Conservation (phyloP, 805 yeast species). For the Wickerhamiella galacta region DNA sequence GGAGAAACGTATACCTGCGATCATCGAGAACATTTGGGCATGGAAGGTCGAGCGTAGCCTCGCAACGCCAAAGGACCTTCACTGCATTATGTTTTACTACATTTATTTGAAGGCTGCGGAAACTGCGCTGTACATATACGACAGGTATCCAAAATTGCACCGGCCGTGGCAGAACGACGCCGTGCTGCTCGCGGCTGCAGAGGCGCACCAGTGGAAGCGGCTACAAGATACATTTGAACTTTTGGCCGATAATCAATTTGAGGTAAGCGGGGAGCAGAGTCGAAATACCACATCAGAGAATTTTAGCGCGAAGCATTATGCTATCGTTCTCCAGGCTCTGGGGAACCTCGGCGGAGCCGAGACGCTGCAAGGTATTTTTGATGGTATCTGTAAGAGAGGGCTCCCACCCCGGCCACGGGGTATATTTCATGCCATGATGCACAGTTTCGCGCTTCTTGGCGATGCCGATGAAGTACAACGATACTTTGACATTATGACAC, state of each 20-base stretch:
- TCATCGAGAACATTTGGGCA: conserved; percentile 18
- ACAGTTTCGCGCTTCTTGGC: conserved; percentile 25
- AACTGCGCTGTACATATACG: conserved; percentile 24
- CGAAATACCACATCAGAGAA: background rate
- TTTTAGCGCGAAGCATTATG: conserved; percentile 34
- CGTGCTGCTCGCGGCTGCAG: conserved; percentile 31
- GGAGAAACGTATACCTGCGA: no score
- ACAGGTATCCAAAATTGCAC: no score
- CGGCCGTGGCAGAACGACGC: conserved; percentile 28
- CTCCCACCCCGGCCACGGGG: conserved; percentile 29
- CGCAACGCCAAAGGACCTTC: conserved; percentile 16
- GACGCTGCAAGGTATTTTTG: conserved; percentile 34
- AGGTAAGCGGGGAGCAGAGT: background rate
- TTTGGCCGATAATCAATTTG: conserved; percentile 3
- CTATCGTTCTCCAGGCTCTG: conserved; percentile 43
- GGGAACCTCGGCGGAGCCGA: conserved; percentile 33
- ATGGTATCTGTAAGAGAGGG: conserved; percentile 30
- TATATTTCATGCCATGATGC: conserved; percentile 31
- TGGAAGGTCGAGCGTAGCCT: conserved; percentile 14
- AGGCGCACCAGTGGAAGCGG: conserved; percentile 33
- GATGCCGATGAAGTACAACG: conserved; percentile 24
- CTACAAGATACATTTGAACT: conserved; percentile 39
- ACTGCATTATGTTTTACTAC: conserved; percentile 12
- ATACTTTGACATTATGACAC: conserved; percentile 24
- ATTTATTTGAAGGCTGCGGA: conserved; percentile 12